Evolutionary conservation across 1,139 yeast species (phyloP), one percentile per base, ranked within the genome.

Genomic region (Sugiyamaella xylanicola): DNA sequence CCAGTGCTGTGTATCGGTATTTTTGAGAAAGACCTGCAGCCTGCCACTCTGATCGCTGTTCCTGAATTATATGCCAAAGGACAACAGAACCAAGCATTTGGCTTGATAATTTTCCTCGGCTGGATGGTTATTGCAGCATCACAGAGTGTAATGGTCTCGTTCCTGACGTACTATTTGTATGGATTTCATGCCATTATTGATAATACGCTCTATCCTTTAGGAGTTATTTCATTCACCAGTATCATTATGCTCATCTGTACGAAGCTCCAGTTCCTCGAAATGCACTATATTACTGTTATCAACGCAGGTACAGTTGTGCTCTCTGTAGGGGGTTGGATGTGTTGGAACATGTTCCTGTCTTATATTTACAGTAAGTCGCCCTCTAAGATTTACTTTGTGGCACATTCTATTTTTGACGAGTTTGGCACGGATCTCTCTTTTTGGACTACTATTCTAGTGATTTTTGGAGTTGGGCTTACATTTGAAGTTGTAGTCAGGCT

Each of bases 1-100:
- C 93, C 97, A 0, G 99, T 93, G 1, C 70, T 93, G 48, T 88
- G 96, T 65, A 77, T 95, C 54, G 99, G 99, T n/a, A 88, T 92
- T 83, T 87, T 93, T 72, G 97, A 93, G 65, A 87, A 86, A 67
- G 99, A 95, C 67, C 77, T 95, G 68, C 80, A 84, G 54, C 95
- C 98, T 0, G 83, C 95, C 1, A 93, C 99, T 0, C 76, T 93
- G 54, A 71, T 93, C 55, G 95, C 98, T 0, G 87, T 91, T 1
- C 99, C 99, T 0, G 97, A 92, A 70, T 75, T 95, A 22, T 95
- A 95, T 68, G 67, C 83, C 4, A 83, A 79, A 56, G 98, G 99
- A 2, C 81, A 95, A 57, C 73, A 80, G 36, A 88, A 86, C 63
- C 82, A 85, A 67, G 87, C 86, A 1, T 92, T 95, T 73, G 88